phyloP scores from a whole-genome alignment of 75 land plant genomes.

The Azolla pinnata region DNA sequence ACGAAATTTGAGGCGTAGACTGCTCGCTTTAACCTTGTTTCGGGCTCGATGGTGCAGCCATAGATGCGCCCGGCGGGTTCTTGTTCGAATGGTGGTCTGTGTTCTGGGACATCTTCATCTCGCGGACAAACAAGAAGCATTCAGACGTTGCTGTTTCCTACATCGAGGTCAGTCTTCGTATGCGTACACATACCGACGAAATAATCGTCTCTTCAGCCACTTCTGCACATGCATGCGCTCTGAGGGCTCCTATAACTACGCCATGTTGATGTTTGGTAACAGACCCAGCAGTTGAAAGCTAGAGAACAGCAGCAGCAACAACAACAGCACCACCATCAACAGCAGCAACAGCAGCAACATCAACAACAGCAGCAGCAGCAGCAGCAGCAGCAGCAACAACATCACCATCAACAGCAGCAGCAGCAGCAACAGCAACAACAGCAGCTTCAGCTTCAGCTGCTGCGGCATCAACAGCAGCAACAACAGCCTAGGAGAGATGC shows the following conservation, averaged over 20 bases:
- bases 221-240: too few species aligned
- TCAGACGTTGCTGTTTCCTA: slow-evolving; percentile 97
- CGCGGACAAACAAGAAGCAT: slow-evolving; percentile 94
- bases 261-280: too few species aligned
- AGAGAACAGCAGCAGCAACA: too few species aligned
- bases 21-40: too few species aligned
- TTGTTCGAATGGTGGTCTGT: slow-evolving; percentile 99
- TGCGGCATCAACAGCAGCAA: slow-evolving; percentile 40
- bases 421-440: slow-evolving; percentile 49
- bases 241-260: too few species aligned
- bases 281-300: too few species aligned
- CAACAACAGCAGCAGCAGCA: slow-evolving; percentile 41
- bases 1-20: too few species aligned
- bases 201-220: too few species aligned
- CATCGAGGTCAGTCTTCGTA: slow-evolving; percentile 92
- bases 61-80: slow-evolving; percentile 97
- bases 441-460: slow-evolving; percentile 31
- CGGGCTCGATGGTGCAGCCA: slow-evolving; percentile 54
- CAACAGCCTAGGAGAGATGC: slow-evolving; percentile 62
- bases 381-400: slow-evolving; percentile 58
- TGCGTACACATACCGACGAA: too few species aligned
- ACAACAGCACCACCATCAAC: too few species aligned
- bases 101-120: slow-evolving; percentile 95
- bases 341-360: slow-evolving; percentile 13
- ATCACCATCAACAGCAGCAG: slow-evolving; percentile 46